Base-by-base conservation (phyloP, 2,329 filamentous ascomycete genomes). In the Colletotrichum sp. region DNA sequence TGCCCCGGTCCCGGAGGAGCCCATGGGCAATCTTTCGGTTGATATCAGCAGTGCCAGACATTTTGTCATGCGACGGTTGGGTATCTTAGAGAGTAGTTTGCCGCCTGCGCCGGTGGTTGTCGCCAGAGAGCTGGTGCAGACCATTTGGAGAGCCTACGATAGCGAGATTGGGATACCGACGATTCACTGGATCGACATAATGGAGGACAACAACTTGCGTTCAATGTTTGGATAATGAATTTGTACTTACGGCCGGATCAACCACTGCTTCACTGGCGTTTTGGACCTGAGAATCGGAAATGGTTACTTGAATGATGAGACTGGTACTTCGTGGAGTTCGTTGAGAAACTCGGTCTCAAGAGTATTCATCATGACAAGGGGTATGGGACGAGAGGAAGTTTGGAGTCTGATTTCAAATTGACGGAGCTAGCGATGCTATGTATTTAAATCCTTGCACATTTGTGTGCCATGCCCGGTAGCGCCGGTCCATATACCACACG, bases 121-220 rank as follows among this genome's bases (percentile, higher is more conserved):
- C n/a, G 86, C 86, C 2, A 86, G 85, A 75, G 80, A 86, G 55
- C 80, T 87, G 2, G 81, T 87, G 9, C 84, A 82, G n/a, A 82
- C 84, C 0, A 84, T 87, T 3, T 87, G 86, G 86, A 81, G 80
- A 2, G 83, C 83, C 1, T 87, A 87, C 25, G 86, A 87, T 44
- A 78, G 75, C 5, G 86, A 87, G 63, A 80, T 82, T 5, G 84
- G 81, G 0, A 79, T 80, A 1, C 74, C 80, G 13, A 77, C 81
- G 12, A 85, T 85, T 1, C 86, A 87, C 59, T 87, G 86, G 86
- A 80, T 87, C 5, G 86, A 87, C 66, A 84, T 87, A 6, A 87
- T 86, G 85, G 83, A 83, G 66, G 79, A 82, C 6, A 81, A 81
- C 19, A 79, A 83, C 28, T 69, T 84, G 30, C 79, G 80, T 5